phyloP scores from a whole-genome alignment of 1,284 basidiomycete species.

The Takashimella koratensis region DNA sequence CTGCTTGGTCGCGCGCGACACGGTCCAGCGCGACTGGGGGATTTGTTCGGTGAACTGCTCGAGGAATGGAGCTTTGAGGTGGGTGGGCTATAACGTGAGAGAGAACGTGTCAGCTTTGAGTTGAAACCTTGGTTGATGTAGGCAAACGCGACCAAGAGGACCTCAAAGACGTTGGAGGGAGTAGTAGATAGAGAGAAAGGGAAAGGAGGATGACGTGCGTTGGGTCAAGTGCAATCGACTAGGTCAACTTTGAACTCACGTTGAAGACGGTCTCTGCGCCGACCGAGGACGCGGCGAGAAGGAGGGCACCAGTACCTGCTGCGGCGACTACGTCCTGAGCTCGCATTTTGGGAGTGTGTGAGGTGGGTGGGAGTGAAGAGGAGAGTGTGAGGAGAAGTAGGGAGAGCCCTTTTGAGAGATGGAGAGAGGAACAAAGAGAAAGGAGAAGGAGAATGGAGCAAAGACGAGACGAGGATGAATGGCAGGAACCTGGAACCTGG shows the following conservation, averaged over 20 bases:
- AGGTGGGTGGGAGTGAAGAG: background rate
- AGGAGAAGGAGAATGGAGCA: background rate
- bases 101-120: background rate
- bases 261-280: constrained; percentile 40
- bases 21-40: constrained; percentile 77
- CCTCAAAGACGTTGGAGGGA: background rate
- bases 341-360: constrained; percentile 29
- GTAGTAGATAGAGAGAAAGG: background rate
- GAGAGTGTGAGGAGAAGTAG: constrained; percentile 4
- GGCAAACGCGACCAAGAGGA: background rate
- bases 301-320: constrained; percentile 40
- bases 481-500: no score
- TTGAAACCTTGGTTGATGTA: background rate
- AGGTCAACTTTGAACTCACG: constrained; percentile 24
- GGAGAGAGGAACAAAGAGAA: constrained; percentile 1
- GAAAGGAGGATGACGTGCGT: background rate
- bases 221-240: no score
- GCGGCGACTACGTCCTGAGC: constrained; percentile 42
- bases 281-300: constrained; percentile 34
- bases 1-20: constrained; percentile 96
- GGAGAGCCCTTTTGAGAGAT: background rate
- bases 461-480: no score
- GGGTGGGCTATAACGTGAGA: constrained; percentile 59
- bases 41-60: constrained; percentile 90
- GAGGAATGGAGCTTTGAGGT: constrained; percentile 86